Base-by-base conservation (phyloP, 1,284 basidiomycete genomes). In the Ceratobasidium sp. region DNA sequence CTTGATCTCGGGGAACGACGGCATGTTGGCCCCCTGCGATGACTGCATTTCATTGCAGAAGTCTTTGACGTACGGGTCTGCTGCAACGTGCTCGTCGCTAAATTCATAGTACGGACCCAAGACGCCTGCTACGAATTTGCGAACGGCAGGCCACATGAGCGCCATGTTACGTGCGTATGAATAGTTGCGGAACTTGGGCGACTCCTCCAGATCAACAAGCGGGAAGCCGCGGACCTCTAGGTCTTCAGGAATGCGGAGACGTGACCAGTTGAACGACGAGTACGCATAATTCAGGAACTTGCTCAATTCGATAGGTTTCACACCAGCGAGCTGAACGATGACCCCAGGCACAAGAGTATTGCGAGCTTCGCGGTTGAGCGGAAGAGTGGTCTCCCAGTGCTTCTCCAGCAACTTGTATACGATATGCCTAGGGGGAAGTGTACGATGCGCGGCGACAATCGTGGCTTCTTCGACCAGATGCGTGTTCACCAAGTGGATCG, bases 171-270 rank as follows among this genome's bases (percentile, higher is more conserved):
- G 59, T 6, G 73, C 78, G 61, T 78, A 78, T 44, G 73, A 62
- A 52, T 78, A 78, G 61, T 78, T 78, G 74, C 77, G 78, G 64
- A 78, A 78, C 46, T 78, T 78, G 1, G 57, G 28, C 40, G 50
- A 56, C 3, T 42, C 46, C 15, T 44, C 15, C 3, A 77, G 40
- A 33, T 77, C 75, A 15, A 10, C 75, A 2, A 77, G 17, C 3
- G 78, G 78, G 50, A 78, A 78, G 5, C 78, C 78, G 23, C 75
- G 40, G 26, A 2, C 15, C 46, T 67, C 74, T 5, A 78, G 50
- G 40, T 78, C 57, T 4, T 68, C 67, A 12, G 78, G 78, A 20
- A 78, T 73, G 23, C 67, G 76, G 33, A 66, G 59, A 9, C 28
- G 48, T 1, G 38, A 23, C 75, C 75, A 78, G 50, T 78, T 46